Evolutionary conservation across 257 asterid species (phyloP), one percentile per base, ranked within the genome.

Genomic region (Plantago ovata): DNA sequence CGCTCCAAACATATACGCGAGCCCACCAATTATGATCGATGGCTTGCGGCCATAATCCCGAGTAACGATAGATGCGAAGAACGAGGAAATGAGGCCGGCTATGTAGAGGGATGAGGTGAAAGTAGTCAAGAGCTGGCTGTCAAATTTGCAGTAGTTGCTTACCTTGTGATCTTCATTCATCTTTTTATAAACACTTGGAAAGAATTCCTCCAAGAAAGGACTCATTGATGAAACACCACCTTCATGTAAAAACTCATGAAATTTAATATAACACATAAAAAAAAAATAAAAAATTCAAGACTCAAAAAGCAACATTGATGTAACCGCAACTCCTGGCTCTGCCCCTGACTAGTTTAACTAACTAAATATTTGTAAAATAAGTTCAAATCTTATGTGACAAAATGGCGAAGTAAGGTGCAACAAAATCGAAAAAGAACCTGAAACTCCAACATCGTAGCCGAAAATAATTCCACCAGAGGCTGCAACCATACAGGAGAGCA

Each of bases 151-250:
- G 69, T 80, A 83, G 64, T 84, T 81, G 80, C 83, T 78, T 7
- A 28, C 45, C 7, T 33, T 20, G 2, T 22, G 32, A n/a, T 63
- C 80, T 45, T 64, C 67, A 33, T 58, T 74, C 85, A 74, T 75
- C 62, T 64, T 72, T 3, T 3, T 46, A 18, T 67, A 76, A 21
- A 81, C 82, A 0, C 71, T 72, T 1, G 71, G 79, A 36, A 81
- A 84, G 64, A 84, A 84, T 41, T 74, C 72, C 76, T 53, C 65
- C 82, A 83, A 55, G 67, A 83, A 84, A 0, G 79, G 65, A 1
- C 59, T 88, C 85, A 81, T 84, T 1, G 84, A 78, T 4, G 75
- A 69, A 58, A 84, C 88, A 58, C 93, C 85, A 62, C 88, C 88
- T 80, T 69, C 32, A 24, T 24, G 32, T 24, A 24, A 24, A 24